Percentiles rank a stretch among this genome's conserved stretches.
Evolutionary conservation across 2,329 filamentous ascomycete species (phyloP).

Genomic region (Fusarium scirpi): DNA sequence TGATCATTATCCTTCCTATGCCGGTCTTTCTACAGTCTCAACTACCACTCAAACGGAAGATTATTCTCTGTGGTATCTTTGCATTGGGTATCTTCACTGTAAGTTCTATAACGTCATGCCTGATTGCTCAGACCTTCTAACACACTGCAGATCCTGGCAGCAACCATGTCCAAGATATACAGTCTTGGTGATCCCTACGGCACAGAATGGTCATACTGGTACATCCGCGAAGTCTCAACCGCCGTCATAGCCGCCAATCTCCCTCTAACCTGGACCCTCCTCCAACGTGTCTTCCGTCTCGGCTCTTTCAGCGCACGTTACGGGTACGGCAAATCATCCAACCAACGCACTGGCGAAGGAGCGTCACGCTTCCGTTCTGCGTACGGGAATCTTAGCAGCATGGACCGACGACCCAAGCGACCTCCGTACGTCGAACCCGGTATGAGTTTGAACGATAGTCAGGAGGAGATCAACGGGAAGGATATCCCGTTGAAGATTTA

Average conservation of each 20-base stretch:
- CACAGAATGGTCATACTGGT: conserved; percentile 58
- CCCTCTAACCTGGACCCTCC: conserved; percentile 57
- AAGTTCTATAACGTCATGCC: neutral
- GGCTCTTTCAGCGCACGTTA: conserved; percentile 42
- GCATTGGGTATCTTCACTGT: conserved; percentile 60
- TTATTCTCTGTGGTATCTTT: conserved; percentile 61
- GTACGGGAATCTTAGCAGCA: conserved; percentile 43
- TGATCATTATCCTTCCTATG: conserved; percentile 68
- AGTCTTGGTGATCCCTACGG: conserved; percentile 56
- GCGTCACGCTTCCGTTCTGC: conserved; percentile 40
- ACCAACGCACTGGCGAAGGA: conserved; percentile 41
- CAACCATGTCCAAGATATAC: conserved; percentile 55
- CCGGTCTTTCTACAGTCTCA: conserved; percentile 63
- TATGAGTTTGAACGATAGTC: conserved; percentile 49
- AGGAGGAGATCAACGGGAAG: conserved; percentile 53
- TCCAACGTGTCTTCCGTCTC: conserved; percentile 54
- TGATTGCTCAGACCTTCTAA: rapidly evolving
- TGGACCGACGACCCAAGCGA: conserved; percentile 18
- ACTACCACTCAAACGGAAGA: conserved; percentile 62
- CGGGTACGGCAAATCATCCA: conserved; percentile 45
- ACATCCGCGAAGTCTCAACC: conserved; percentile 60
- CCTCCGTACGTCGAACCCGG: conserved; percentile 29
- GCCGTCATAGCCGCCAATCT: conserved; percentile 60
- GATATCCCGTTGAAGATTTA: conserved; percentile 54
- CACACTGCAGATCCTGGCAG: conserved; percentile 36